phyloP scores from a whole-genome alignment of 331 rosid genomes.

The Acacia concinna region DNA sequence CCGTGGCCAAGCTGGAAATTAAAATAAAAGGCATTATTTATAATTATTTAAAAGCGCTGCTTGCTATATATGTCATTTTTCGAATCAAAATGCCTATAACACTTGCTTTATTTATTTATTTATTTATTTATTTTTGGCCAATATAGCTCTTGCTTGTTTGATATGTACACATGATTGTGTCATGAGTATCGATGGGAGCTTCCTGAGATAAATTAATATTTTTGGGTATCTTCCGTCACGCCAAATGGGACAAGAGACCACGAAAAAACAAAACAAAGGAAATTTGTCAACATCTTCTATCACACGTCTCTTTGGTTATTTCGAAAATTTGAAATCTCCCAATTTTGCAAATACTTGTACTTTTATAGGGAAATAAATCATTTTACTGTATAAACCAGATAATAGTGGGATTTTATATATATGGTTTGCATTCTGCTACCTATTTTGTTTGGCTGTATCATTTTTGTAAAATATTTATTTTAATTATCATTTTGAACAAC shows the following conservation, averaged over 20 bases:
- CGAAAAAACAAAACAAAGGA: neutral
- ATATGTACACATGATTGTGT: neutral
- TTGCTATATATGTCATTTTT: neutral
- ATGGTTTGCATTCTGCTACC: neutral
- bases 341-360: neutral
- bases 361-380: neutral
- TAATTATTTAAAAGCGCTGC: too few relatives aligned
- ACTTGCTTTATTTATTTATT: too few relatives aligned
- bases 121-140: too few relatives aligned
- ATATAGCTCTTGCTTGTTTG: neutral
- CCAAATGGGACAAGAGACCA: neutral
- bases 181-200: neutral
- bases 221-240: neutral
- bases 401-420: too few relatives aligned
- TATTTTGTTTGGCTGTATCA: neutral
- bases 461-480: too few relatives aligned
- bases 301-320: neutral
- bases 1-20: too few relatives aligned
- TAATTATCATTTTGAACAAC: too few relatives aligned
- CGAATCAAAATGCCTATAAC: too few relatives aligned
- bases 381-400: neutral
- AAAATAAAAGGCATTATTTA: too few relatives aligned
- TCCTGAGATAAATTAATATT: neutral
- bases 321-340: neutral
- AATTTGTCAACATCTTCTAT: neutral